A percentile compares a stretch with the other conserved stretches of the same genome.
phyloP scores from a whole-genome alignment of 495 filamentous ascomycete species.

The Penicillium psychrofluorescens region DNA sequence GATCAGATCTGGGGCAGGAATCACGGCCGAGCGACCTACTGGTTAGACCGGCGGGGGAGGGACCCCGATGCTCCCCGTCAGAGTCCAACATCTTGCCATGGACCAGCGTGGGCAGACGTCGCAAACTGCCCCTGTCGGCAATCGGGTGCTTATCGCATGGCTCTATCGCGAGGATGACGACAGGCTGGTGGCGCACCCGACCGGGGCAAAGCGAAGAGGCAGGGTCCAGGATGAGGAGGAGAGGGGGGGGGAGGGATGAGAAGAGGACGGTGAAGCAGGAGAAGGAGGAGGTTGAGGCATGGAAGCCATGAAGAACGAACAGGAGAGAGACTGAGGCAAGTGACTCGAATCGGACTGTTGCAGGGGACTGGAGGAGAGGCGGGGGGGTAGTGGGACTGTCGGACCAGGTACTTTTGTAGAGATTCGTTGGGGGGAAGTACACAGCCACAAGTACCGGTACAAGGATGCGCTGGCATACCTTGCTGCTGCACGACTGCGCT shows the following conservation, averaged over 20 bases:
- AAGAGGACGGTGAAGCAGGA: neutral
- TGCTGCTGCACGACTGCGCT: too few species aligned
- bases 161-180: slow-evolving; percentile 18
- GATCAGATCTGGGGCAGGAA: slow-evolving; percentile 17
- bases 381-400: too few species aligned
- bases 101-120: slow-evolving; percentile 11
- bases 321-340: neutral
- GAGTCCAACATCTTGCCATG: slow-evolving; percentile 33
- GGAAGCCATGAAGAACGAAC: neutral
- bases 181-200: slow-evolving; percentile 10
- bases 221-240: neutral
- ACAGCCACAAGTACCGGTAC: too few species aligned
- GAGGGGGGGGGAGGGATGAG: neutral
- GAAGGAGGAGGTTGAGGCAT: neutral
- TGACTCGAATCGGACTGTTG: too few species aligned
- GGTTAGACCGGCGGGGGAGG: slow-evolving; percentile 25
- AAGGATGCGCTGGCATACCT: too few species aligned
- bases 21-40: slow-evolving; percentile 22
- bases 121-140: slow-evolving; percentile 18
- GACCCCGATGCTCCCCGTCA: slow-evolving; percentile 25
- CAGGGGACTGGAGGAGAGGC: too few species aligned
- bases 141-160: slow-evolving; percentile 24
- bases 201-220: neutral
- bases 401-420: too few species aligned
- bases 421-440: too few species aligned